Percentiles rank a stretch among this genome's conserved stretches.
Conservation (phyloP, 139 green algal species). For the Monoraphidium neglectum region DNA sequence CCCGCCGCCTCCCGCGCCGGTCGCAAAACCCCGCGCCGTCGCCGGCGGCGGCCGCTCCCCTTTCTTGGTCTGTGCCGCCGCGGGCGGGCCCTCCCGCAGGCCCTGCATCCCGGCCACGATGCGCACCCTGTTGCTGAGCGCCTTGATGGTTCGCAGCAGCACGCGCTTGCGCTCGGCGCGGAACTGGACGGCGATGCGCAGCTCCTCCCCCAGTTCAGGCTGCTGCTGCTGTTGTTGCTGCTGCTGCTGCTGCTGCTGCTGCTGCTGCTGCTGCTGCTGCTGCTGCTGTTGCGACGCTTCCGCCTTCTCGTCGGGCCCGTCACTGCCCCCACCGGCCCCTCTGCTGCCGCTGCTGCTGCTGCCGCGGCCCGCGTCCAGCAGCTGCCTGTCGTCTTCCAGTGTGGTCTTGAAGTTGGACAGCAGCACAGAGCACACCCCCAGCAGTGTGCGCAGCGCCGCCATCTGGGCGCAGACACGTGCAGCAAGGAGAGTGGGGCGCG, state of each 20-base stretch:
- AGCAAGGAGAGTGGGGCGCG: not conserved
- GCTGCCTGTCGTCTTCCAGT: constrained; percentile 50
- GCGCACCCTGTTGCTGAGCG: constrained; percentile 36
- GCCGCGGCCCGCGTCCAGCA: constrained; percentile 28
- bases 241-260: not conserved
- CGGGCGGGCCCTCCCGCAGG: constrained; percentile 2
- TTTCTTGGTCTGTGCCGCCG: constrained; percentile 9
- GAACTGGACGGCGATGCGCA: constrained; percentile 63
- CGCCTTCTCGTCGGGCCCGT: too few species aligned
- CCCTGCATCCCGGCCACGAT: constrained; percentile 13
- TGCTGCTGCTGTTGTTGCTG: not conserved
- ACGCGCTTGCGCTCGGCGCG: constrained; percentile 64
- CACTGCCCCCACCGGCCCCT: constrained; percentile 2
- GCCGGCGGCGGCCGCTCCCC: constrained; percentile 22
- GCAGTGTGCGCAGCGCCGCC: not conserved
- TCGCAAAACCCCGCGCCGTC: constrained; percentile 19
- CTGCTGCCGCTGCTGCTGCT: not conserved
- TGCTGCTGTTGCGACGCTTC: constrained; percentile 5
- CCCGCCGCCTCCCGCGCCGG: not conserved
- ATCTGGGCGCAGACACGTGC: not conserved
- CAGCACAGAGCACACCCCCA: not conserved
- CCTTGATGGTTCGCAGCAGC: constrained; percentile 43
- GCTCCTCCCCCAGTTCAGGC: constrained; percentile 35
- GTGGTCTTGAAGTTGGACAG: constrained; percentile 59
- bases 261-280: too few species aligned